Evolutionary conservation across 2,329 filamentous ascomycete genomes (phyloP).

Genomic region (Bipolaris gigantea): DNA sequence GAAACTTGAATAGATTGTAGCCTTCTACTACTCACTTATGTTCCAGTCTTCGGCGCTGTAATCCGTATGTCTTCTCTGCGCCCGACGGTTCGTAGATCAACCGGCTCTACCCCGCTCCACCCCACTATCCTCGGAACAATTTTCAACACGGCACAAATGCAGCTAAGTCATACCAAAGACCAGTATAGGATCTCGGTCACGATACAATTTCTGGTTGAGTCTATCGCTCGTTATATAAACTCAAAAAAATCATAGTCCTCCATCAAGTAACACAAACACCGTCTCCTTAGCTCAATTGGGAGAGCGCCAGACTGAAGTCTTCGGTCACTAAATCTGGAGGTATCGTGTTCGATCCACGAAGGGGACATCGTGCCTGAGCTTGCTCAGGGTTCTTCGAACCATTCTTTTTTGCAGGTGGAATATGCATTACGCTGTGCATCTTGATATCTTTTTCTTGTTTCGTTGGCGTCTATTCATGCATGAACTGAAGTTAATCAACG

Average conservation of each 20-base stretch:
- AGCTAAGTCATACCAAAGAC: too few species aligned
- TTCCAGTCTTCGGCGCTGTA: too few species aligned
- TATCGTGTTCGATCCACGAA: slow-evolving; percentile 25
- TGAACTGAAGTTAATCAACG: too few species aligned
- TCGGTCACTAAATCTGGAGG: slow-evolving; percentile 23
- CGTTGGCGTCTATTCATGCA: too few species aligned
- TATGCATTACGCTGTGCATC: not conserved
- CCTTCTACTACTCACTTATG: too few species aligned
- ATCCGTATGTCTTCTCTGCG: not conserved
- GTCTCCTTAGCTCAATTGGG: slow-evolving; percentile 26
- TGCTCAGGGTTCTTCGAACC: slow-evolving; percentile 18
- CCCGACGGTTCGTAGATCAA: not conserved
- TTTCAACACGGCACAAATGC: not conserved
- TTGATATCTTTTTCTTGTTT: not conserved
- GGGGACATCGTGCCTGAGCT: slow-evolving; percentile 21
- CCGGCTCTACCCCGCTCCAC: not conserved
- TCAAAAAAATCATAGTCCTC: rapidly evolving
- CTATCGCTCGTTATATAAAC: too few species aligned
- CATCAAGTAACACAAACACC: slow-evolving; percentile 15
- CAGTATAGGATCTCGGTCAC: too few species aligned
- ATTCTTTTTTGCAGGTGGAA: not conserved
- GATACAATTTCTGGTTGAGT: not conserved
- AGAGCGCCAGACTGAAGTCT: slow-evolving; percentile 26
- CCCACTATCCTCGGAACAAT: not conserved
- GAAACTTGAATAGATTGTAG: too few species aligned